A percentile compares a stretch with the other conserved stretches of the same genome.
These are phyloP conservation scores for Teratosphaeria pseudoeucalypti DNA, from an alignment of 2,329 filamentous ascomycete genomes.

Conservation along the genomic window DNA sequence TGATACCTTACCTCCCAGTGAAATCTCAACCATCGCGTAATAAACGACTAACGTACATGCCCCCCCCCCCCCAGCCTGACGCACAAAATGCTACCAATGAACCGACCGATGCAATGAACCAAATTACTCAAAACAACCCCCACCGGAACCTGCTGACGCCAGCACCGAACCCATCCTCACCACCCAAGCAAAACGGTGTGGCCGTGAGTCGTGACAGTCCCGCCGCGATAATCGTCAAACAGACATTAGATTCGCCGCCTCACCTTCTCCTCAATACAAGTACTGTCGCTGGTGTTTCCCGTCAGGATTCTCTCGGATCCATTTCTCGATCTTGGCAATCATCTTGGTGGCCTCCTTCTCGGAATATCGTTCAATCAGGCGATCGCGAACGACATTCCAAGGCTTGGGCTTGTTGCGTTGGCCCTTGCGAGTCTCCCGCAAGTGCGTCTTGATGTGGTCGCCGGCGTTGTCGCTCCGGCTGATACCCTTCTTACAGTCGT, in stretches of 20 bases:
- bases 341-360: constrained; percentile 9
- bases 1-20: neutral
- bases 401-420: constrained; percentile 16
- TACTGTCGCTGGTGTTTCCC: constrained; percentile 1
- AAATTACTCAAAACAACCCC: neutral
- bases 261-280: neutral
- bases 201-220: constrained; percentile 1
- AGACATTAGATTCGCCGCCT: neutral
- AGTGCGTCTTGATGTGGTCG: constrained; percentile 24
- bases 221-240: neutral
- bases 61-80: neutral
- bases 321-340: constrained; percentile 10
- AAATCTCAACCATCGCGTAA: neutral
- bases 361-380: constrained; percentile 4
- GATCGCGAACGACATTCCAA: constrained; percentile 7
- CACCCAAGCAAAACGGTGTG: neutral
- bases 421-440: constrained; percentile 11
- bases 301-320: constrained; percentile 1
- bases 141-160: neutral
- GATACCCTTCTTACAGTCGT: constrained; percentile 12
- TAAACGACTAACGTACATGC: neutral
- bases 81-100: neutral
- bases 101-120: neutral
- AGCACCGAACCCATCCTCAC: no score
- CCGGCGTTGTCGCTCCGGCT: constrained; percentile 20